Conservation (phyloP, 768 basidiomycete genomes). For the Mycena maculata region DNA sequence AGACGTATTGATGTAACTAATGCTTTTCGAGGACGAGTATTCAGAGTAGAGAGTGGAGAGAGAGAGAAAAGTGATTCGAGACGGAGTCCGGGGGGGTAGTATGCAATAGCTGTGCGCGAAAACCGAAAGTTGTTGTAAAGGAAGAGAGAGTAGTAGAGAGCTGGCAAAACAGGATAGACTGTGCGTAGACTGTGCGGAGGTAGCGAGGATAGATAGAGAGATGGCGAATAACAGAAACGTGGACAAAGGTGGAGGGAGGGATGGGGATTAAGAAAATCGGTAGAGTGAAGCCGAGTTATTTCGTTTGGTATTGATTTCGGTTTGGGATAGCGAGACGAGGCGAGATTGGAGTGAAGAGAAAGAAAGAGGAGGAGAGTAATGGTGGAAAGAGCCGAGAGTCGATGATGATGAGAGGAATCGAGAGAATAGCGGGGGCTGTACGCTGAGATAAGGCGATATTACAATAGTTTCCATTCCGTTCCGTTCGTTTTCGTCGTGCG, state of each 20-base stretch:
- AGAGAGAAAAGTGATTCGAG: constrained; percentile 14
- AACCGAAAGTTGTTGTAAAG: constrained; percentile 21
- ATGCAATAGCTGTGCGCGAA: constrained; percentile 32
- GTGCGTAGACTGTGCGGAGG: constrained; percentile 32
- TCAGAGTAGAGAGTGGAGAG: neutral
- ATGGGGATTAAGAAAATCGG: constrained; percentile 9
- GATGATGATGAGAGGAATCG: constrained; percentile 2
- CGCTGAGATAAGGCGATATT: constrained; percentile 26
- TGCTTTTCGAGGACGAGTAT: constrained; percentile 22
- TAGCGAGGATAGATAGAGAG: constrained; percentile 28
- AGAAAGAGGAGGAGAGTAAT: constrained; percentile 4
- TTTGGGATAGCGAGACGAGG: constrained; percentile 29
- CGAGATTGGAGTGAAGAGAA: constrained; percentile 3
- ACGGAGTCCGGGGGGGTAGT: constrained; percentile 16
- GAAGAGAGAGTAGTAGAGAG: constrained; percentile 20
- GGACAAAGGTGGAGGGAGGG: neutral
- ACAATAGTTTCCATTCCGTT: constrained; percentile 21
- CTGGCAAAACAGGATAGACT: constrained; percentile 34
- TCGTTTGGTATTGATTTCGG: constrained; percentile 9
- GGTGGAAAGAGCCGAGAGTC: constrained; percentile 8
- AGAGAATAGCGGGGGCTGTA: constrained; percentile 27
- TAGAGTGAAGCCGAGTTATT: constrained; percentile 1
- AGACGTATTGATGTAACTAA: neutral
- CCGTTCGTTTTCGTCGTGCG: constrained; percentile 12
- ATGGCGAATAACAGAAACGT: neutral